A percentile compares a stretch with the other conserved stretches of the same genome.
phyloP scores from a whole-genome alignment of 768 basidiomycete species.

The Mycena galericulata region DNA sequence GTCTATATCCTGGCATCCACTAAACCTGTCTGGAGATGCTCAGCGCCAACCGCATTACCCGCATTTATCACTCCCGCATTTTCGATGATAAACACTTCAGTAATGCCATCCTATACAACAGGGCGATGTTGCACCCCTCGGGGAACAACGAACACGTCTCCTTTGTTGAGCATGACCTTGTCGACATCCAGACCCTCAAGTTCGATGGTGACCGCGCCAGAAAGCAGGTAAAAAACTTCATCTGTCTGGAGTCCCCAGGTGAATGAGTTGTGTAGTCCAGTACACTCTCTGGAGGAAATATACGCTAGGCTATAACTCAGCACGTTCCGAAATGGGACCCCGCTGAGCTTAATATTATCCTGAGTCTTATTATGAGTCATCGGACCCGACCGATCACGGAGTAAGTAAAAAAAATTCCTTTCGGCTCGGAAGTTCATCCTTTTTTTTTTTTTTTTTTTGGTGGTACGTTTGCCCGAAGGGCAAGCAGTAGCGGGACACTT shows the following conservation, averaged over 20 bases:
- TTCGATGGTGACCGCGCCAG: slow-evolving; percentile 8
- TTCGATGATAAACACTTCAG: slow-evolving; percentile 10
- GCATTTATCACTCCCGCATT: slow-evolving; percentile 14
- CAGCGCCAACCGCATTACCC: slow-evolving; percentile 2
- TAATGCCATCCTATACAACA: neutral
- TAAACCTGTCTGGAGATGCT: slow-evolving; percentile 9
- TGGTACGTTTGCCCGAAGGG: no score
- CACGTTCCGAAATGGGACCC: no score
- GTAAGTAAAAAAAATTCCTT: no score
- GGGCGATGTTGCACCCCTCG: slow-evolving; percentile 13
- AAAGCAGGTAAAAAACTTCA: slow-evolving; percentile 9
- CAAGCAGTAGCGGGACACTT: no score
- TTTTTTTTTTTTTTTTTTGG: no score
- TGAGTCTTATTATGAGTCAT: neutral
- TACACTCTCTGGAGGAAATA: no score
- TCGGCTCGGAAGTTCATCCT: no score
- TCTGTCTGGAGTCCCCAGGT: neutral
- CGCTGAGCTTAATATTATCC: no score
- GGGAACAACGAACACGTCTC: slow-evolving; percentile 9
- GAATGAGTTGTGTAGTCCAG: no score
- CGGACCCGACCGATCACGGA: no score
- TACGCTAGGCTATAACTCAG: no score
- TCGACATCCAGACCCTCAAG: slow-evolving; percentile 9
- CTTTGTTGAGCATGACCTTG: slow-evolving; percentile 10
- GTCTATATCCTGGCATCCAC: slow-evolving; percentile 6